Evolutionary conservation across 1,139 yeast species (phyloP).

Genomic region (Magnusiomyces fungicola): DNA sequence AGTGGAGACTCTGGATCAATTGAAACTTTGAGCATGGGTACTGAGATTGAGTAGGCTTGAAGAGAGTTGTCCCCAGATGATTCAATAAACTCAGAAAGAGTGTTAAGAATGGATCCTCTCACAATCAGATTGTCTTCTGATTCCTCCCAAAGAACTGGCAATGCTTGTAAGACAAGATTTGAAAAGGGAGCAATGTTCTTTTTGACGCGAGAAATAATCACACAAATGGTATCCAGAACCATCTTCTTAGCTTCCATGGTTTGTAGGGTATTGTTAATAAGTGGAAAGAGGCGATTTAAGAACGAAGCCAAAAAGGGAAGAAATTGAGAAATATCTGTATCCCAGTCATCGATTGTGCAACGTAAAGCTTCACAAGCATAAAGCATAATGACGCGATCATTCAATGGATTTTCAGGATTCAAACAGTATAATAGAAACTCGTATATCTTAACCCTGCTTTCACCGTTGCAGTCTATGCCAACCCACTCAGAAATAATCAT

Average conservation of each 20-base stretch:
- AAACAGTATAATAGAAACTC: constrained; percentile 45
- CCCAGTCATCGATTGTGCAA: constrained; percentile 77
- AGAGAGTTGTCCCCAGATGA: constrained; percentile 57
- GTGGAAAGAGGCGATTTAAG: constrained; percentile 41
- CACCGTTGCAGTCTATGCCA: constrained; percentile 53
- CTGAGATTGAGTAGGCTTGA: constrained; percentile 52
- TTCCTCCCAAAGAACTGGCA: constrained; percentile 72
- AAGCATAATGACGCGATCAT: constrained; percentile 69
- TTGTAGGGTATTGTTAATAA: constrained; percentile 42
- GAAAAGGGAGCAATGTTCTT: constrained; percentile 25
- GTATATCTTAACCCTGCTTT: constrained; percentile 54
- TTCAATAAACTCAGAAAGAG: constrained; percentile 55
- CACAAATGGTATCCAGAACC: constrained; percentile 58
- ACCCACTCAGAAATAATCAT: constrained; percentile 78
- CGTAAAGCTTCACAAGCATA: constrained; percentile 69
- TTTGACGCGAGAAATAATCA: constrained; percentile 51
- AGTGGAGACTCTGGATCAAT: constrained; percentile 59
- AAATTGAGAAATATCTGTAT: constrained; percentile 61
- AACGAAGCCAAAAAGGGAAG: constrained; percentile 54
- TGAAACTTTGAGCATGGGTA: constrained; percentile 57
- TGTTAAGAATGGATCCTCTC: constrained; percentile 63
- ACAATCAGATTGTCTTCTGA: constrained; percentile 55
- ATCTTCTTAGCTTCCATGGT: constrained; percentile 69
- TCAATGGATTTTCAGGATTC: constrained; percentile 38
- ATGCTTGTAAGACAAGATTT: constrained; percentile 47